phyloP scores from a whole-genome alignment of 164 flowering plant genomes.

The Macadamia integrifolia region DNA sequence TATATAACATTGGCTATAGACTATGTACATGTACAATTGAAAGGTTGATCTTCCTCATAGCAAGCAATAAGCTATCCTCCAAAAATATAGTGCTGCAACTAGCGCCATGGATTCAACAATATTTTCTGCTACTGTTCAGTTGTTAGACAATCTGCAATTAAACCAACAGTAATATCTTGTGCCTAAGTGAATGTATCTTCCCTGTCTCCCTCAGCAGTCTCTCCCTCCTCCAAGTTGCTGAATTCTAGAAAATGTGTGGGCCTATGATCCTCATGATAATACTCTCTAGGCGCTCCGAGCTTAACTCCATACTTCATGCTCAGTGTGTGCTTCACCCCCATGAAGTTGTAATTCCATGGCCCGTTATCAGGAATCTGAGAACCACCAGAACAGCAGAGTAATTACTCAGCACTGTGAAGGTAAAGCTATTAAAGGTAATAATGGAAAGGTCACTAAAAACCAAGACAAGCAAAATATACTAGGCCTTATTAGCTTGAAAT shows the following conservation, averaged over 20 bases:
- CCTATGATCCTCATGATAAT: constrained; percentile 90
- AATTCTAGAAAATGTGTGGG: constrained; percentile 97
- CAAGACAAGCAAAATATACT: neutral
- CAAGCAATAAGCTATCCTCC: too few relatives aligned
- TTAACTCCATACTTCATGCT: constrained; percentile 87
- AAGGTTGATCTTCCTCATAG: too few relatives aligned
- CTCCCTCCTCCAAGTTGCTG: constrained; percentile 91
- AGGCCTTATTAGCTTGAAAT: too few relatives aligned
- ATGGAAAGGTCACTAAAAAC: neutral
- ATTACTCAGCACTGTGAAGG: neutral
- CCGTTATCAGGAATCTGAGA: constrained; percentile 82
- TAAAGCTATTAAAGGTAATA: neutral
- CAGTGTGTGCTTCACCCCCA: constrained; percentile 91
- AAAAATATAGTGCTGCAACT: too few relatives aligned
- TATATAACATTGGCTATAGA: too few relatives aligned
- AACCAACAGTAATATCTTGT: neutral
- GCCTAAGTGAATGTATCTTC: constrained; percentile 72
- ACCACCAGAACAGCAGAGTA: neutral
- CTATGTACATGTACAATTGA: too few relatives aligned
- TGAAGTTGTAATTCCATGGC: constrained; percentile 98
- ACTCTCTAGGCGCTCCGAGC: constrained; percentile 88
- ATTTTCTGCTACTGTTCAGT: neutral
- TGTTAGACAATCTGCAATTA: neutral
- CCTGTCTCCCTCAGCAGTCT: constrained; percentile 68
- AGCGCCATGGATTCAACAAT: neutral